Percentiles rank a stretch among this genome's conserved stretches.
Conservation (phyloP, 768 basidiomycete genomes). For the Rhizopogon sp. region DNA sequence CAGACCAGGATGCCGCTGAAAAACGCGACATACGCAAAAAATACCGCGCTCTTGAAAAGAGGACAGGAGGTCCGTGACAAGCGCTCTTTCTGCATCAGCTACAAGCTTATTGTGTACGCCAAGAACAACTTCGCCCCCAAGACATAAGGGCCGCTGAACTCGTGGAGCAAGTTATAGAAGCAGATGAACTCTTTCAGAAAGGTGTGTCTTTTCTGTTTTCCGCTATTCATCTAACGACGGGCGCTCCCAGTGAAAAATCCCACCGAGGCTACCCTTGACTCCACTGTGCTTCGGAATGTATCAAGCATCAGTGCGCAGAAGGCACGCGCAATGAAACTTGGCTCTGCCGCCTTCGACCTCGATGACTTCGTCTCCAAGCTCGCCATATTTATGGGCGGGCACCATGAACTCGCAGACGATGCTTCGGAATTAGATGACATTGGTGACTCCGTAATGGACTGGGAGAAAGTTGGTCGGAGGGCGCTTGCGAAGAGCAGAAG, state of each 20-base stretch:
- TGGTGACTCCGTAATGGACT: constrained; percentile 56
- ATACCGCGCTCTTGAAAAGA: constrained; percentile 63
- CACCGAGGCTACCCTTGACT: constrained; percentile 88
- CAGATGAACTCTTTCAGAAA: constrained; percentile 61
- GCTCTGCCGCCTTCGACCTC: constrained; percentile 83
- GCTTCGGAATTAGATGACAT: constrained; percentile 51
- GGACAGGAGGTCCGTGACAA: constrained; percentile 51
- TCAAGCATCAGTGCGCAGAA: constrained; percentile 79
- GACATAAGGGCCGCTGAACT: constrained; percentile 55
- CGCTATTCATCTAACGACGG: not conserved
- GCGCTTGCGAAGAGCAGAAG: constrained; percentile 77
- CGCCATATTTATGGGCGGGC: constrained; percentile 72
- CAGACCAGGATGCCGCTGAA: constrained; percentile 80
- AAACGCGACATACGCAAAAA: constrained; percentile 68
- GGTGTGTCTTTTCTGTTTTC: constrained; percentile 31
- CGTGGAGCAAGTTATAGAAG: constrained; percentile 47
- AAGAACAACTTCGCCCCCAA: constrained; percentile 49
- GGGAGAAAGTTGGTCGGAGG: constrained; percentile 83
- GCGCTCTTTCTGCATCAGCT: not conserved
- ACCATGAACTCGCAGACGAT: constrained; percentile 36
- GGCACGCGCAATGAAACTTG: constrained; percentile 88
- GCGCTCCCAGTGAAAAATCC: constrained; percentile 61
- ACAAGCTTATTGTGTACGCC: constrained; percentile 24
- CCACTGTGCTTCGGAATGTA: constrained; percentile 69
- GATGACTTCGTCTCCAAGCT: constrained; percentile 85